Conservation (phyloP, 495 filamentous ascomycete genomes). For the Penicillium antarcticum region DNA sequence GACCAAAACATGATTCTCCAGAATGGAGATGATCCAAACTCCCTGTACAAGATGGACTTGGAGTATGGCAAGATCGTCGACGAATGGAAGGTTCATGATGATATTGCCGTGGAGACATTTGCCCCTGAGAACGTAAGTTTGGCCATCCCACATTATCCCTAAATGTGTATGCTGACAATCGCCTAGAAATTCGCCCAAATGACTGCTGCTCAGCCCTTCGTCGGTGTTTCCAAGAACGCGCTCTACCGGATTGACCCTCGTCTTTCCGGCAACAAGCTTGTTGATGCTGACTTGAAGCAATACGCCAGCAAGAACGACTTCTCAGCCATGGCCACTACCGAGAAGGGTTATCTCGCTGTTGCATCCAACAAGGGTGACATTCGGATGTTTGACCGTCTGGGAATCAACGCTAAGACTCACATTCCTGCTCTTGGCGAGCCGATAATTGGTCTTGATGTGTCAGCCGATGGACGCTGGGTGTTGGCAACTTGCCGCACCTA, state of each 20-base stretch:
- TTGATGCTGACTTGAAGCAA: constrained; percentile 88
- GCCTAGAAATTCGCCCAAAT: constrained; percentile 91
- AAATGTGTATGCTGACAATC: constrained; percentile 16
- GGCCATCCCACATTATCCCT: neutral
- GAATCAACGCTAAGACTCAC: constrained; percentile 95
- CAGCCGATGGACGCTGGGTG: constrained; percentile 92
- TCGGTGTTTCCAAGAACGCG: constrained; percentile 87
- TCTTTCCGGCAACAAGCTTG: constrained; percentile 84
- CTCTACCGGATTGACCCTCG: constrained; percentile 94
- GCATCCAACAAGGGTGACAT: constrained; percentile 98
- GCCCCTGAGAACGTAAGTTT: constrained; percentile 73
- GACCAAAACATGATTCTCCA: constrained; percentile 93
- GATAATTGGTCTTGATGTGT: constrained; percentile 92
- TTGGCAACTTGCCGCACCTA: constrained; percentile 94
- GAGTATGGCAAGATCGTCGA: constrained; percentile 99
- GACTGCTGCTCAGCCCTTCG: constrained; percentile 91
- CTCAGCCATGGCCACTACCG: constrained; percentile 87
- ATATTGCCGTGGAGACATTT: constrained; percentile 88
- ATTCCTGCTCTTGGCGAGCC: constrained; percentile 94
- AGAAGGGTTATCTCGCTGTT: constrained; percentile 94
- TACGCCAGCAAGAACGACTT: constrained; percentile 97
- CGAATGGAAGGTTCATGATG: constrained; percentile 99
- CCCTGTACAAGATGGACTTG: constrained; percentile 95
- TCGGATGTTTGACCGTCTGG: constrained; percentile 90
- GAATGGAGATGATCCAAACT: constrained; percentile 79